These are phyloP conservation scores for Blastobotrys arbuscula DNA, from an alignment of 1,139 yeast genomes.

Conservation along the genomic window DNA sequence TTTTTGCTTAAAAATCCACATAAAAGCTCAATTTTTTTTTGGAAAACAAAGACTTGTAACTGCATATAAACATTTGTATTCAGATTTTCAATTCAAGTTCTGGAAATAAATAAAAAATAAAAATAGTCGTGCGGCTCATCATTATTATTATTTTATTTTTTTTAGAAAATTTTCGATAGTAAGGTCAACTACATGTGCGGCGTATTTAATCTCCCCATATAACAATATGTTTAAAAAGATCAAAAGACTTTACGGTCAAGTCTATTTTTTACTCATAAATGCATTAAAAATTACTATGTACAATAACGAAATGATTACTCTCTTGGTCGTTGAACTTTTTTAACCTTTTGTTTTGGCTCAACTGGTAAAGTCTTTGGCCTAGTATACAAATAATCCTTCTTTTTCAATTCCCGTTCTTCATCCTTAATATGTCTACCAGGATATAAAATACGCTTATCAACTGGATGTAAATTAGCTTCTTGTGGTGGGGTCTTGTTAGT, in stretches of 20 bases:
- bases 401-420: slow-evolving; percentile 44
- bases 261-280: no score
- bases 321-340: slow-evolving; percentile 9
- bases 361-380: slow-evolving; percentile 53
- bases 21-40: no score
- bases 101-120: no score
- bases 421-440: slow-evolving; percentile 66
- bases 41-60: no score
- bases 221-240: no score
- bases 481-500: slow-evolving; percentile 17
- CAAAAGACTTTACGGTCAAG: no score
- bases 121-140: no score
- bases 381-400: slow-evolving; percentile 62
- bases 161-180: not conserved
- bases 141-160: no score
- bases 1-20: no score
- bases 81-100: no score
- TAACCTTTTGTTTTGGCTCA: slow-evolving; percentile 6
- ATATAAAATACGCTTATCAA: slow-evolving; percentile 50
- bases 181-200: not conserved
- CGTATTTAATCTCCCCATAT: not conserved
- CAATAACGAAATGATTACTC: slow-evolving; percentile 5
- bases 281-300: not conserved
- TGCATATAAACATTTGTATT: no score
- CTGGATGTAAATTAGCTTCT: slow-evolving; percentile 50